These are phyloP conservation scores for Ambrosiella beaveri DNA, from an alignment of 2,329 filamentous ascomycete genomes.

Conservation along the genomic window DNA sequence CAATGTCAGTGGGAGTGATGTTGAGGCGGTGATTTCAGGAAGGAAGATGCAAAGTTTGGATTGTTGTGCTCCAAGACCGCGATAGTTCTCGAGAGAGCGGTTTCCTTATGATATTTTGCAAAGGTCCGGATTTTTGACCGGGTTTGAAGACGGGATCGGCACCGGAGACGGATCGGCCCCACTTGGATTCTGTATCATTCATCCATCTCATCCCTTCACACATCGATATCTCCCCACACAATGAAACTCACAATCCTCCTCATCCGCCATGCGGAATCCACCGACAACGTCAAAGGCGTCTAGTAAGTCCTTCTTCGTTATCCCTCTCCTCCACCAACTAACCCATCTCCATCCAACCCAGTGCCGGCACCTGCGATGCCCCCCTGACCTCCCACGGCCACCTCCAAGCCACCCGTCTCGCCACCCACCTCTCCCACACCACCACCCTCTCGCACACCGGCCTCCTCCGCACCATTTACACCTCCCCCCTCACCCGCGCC, in stretches of 20 bases:
- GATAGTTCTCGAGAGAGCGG: too few relatives aligned
- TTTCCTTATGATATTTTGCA: too few relatives aligned
- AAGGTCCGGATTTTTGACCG: too few relatives aligned
- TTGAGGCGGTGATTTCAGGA: too few relatives aligned
- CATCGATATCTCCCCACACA: background rate
- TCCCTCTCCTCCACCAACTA: constrained; percentile 8
- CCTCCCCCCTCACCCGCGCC: constrained; percentile 63
- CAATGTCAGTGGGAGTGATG: background rate
- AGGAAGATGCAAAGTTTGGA: too few relatives aligned
- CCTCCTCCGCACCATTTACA: constrained; percentile 42
- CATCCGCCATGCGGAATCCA: constrained; percentile 75
- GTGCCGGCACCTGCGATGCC: constrained; percentile 68
- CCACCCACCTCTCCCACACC: constrained; percentile 34
- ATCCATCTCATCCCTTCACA: background rate
- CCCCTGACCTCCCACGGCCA: constrained; percentile 65
- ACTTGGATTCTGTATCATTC: background rate
- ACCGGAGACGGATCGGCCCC: background rate
- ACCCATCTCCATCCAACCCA: constrained; percentile 13
- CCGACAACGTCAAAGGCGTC: constrained; percentile 67
- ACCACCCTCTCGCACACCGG: constrained; percentile 13
- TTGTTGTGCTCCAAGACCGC: too few relatives aligned
- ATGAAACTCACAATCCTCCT: constrained; percentile 37
- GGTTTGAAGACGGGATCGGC: too few relatives aligned
- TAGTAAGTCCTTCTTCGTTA: constrained; percentile 37
- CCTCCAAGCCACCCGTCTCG: constrained; percentile 59